Evolutionary conservation across 352 stramenopile species (phyloP).

Genomic region (Nothophytophthora sp.): DNA sequence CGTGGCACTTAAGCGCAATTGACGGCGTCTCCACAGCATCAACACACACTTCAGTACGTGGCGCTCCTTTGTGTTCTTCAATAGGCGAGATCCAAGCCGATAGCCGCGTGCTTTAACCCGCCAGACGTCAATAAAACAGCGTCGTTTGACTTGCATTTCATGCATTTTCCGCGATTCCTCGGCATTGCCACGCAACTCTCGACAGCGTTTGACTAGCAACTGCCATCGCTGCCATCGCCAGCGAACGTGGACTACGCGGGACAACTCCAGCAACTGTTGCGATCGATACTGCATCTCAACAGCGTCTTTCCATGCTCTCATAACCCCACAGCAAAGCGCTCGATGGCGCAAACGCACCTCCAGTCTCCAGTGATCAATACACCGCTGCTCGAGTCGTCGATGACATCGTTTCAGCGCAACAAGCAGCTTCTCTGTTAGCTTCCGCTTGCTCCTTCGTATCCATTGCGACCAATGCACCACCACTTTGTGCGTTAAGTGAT

Average conservation of each 20-base stretch:
- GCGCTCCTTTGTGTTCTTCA: conserved; percentile 3
- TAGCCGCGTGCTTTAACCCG: conserved; percentile 21
- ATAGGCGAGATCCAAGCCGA: conserved; percentile 3
- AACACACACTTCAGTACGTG: conserved; percentile 4
- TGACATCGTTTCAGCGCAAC: conserved; percentile 5
- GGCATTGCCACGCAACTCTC: conserved; percentile 3
- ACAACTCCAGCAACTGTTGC: conserved; percentile 7
- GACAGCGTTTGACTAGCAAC: neutral
- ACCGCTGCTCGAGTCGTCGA: conserved; percentile 1
- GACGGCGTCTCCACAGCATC: conserved; percentile 15
- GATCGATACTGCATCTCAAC: conserved; percentile 13
- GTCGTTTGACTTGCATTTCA: conserved; percentile 5
- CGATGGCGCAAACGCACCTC: conserved; percentile 1
- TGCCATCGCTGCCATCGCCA: conserved; percentile 22
- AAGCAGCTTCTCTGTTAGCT: conserved; percentile 11
- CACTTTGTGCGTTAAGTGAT: conserved; percentile 13
- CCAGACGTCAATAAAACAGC: conserved; percentile 15
- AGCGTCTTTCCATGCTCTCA: conserved; percentile 18
- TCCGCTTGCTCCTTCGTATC: conserved; percentile 22
- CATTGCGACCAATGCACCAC: conserved; percentile 28
- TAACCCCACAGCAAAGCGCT: conserved; percentile 6
- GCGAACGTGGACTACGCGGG: conserved; percentile 17
- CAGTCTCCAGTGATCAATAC: conserved; percentile 14
- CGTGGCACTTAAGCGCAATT: conserved; percentile 1
- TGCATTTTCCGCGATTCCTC: neutral